A percentile compares a stretch with the other conserved stretches of the same genome.
Evolutionary conservation across 2,329 filamentous ascomycete species (phyloP).

Genomic region (Botrytis porri): DNA sequence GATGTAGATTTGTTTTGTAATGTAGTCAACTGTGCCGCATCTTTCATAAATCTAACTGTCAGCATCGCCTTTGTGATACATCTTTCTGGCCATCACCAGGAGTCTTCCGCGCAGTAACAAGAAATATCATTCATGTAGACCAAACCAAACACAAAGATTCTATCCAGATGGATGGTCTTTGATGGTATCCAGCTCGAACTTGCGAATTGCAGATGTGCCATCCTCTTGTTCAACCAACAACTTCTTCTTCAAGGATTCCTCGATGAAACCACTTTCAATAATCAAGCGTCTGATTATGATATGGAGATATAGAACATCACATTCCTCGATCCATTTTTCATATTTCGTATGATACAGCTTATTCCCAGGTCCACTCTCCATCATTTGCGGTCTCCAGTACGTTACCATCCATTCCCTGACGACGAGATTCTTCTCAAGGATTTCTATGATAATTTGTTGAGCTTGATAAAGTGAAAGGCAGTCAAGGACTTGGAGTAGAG

Average conservation of each 20-base stretch:
- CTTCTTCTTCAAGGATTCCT: background rate
- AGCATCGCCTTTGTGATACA: accelerated
- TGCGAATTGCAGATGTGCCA: background rate
- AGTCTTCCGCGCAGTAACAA: background rate
- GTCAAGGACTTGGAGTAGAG: accelerated
- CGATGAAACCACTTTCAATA: accelerated
- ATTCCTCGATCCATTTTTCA: accelerated
- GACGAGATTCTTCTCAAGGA: background rate
- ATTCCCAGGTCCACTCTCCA: too few relatives aligned
- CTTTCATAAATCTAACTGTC: background rate
- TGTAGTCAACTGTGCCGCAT: background rate
- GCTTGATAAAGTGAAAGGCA: accelerated
- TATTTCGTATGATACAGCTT: accelerated
- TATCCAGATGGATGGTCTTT: too few relatives aligned
- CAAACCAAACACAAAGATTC: too few relatives aligned
- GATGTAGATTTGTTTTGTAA: background rate
- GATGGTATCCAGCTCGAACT: background rate
- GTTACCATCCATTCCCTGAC: background rate
- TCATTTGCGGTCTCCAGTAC: background rate
- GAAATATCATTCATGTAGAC: background rate
- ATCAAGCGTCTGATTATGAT: accelerated
- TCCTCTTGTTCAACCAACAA: background rate
- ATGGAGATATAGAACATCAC: accelerated
- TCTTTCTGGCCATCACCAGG: background rate
- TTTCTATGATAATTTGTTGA: accelerated